Conservation (phyloP, 257 asterid species). For the Scutellaria minor region DNA sequence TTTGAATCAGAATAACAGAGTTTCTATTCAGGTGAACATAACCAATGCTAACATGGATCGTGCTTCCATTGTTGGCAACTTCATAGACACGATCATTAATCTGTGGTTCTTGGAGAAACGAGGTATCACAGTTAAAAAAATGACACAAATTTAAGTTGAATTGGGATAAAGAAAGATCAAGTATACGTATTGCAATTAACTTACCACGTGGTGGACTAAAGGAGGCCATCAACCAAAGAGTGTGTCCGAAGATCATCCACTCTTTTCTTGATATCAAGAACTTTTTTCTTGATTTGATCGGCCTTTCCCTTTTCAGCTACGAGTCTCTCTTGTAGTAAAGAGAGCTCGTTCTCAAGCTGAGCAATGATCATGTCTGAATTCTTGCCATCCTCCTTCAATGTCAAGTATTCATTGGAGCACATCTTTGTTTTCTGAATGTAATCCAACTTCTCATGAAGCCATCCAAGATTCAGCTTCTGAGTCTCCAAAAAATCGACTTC, state of each 20-base stretch:
- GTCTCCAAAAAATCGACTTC: conserved; percentile 17
- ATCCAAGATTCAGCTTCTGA: conserved; percentile 7
- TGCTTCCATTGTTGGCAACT: too few species aligned
- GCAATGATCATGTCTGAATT: neutral
- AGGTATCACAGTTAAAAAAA: neutral
- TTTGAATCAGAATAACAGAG: neutral
- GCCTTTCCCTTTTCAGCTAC: neutral
- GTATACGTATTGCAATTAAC: too few species aligned
- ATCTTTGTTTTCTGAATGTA: neutral
- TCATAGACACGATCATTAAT: neutral
- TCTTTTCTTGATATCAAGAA: neutral
- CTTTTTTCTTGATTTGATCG: neutral
- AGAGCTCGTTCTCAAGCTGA: neutral
- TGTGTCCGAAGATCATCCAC: neutral
- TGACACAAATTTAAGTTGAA: neutral
- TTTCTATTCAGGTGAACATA: too few species aligned
- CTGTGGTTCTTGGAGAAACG: neutral
- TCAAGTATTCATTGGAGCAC: neutral
- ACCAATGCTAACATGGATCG: too few species aligned
- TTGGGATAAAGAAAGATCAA: too few species aligned
- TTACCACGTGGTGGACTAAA: neutral
- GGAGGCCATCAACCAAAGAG: conserved; percentile 29
- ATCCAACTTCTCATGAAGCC: conserved; percentile 31
- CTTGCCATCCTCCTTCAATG: neutral
- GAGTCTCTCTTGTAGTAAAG: neutral